Conservation (phyloP, 2,329 filamentous ascomycete genomes). For the Penicillium sp. region DNA sequence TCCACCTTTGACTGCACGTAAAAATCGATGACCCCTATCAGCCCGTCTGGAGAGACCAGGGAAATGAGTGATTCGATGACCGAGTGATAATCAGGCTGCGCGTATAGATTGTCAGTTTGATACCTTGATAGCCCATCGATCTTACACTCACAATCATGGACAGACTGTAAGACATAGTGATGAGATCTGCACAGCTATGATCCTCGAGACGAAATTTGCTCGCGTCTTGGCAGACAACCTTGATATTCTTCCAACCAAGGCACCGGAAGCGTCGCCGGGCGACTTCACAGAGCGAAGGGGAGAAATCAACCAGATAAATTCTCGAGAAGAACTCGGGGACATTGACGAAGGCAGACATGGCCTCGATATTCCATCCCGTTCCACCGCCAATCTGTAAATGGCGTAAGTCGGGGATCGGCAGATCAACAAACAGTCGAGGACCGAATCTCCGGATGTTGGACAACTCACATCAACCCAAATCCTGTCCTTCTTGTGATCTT, state of each 20-base stretch:
- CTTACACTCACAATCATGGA: background rate
- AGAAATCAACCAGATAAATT: background rate
- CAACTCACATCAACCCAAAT: no score
- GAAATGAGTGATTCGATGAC: background rate
- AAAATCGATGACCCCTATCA: background rate
- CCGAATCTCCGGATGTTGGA: no score
- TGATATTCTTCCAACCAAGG: background rate
- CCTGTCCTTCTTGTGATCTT: no score
- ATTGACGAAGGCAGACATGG: background rate
- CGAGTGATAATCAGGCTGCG: background rate
- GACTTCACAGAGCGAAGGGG: background rate
- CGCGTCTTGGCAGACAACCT: background rate
- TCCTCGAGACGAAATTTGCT: background rate
- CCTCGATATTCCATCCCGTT: no score
- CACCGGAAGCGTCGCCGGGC: background rate
- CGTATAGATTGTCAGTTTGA: background rate
- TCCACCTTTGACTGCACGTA: background rate
- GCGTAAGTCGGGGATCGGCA: no score
- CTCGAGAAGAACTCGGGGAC: background rate
- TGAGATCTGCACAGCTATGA: background rate
- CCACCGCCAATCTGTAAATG: no score
- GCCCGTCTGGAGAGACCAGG: background rate
- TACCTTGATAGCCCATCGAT: background rate
- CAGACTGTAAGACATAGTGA: background rate
- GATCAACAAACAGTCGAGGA: no score